phyloP scores from a whole-genome alignment of 148 eudicot species.

The Rhododendron molle region DNA sequence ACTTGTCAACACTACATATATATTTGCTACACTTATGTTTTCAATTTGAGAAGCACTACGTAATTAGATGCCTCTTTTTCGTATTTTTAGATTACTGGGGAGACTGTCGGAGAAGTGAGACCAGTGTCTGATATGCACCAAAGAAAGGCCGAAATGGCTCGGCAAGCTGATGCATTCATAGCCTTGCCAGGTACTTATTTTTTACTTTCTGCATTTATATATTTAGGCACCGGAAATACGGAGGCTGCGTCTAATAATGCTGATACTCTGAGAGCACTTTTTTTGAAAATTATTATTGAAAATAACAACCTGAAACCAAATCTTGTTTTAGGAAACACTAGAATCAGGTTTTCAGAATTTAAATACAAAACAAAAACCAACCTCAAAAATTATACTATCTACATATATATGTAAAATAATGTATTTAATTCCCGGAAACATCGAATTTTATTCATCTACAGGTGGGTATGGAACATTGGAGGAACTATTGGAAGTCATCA shows the following conservation, averaged over 20 bases:
- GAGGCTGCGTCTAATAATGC: too few species aligned
- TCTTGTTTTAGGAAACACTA: not conserved
- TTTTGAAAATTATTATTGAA: too few species aligned
- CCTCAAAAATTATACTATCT: too few species aligned
- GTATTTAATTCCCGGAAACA: too few species aligned
- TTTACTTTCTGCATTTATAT: not conserved
- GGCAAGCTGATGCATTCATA: slow-evolving; percentile 89
- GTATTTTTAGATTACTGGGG: slow-evolving; percentile 60
- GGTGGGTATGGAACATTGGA: slow-evolving; percentile 89
- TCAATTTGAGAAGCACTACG: not conserved
- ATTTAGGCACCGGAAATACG: not conserved
- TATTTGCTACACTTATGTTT: too few species aligned
- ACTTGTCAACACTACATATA: too few species aligned
- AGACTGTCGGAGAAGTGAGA: slow-evolving; percentile 75
- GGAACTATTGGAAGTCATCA: slow-evolving; percentile 73
- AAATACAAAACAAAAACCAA: not conserved
- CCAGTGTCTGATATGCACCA: slow-evolving; percentile 89
- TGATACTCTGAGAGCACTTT: not conserved
- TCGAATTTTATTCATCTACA: slow-evolving; percentile 8
- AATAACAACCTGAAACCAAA: not conserved
- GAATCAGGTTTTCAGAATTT: not conserved
- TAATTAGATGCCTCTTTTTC: not conserved
- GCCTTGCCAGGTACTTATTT: slow-evolving; percentile 74
- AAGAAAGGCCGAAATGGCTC: slow-evolving; percentile 96
- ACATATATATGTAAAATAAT: too few species aligned